These are phyloP conservation scores for Gossypium bickii DNA, from an alignment of 345 rosid species.

Conservation along the genomic window DNA sequence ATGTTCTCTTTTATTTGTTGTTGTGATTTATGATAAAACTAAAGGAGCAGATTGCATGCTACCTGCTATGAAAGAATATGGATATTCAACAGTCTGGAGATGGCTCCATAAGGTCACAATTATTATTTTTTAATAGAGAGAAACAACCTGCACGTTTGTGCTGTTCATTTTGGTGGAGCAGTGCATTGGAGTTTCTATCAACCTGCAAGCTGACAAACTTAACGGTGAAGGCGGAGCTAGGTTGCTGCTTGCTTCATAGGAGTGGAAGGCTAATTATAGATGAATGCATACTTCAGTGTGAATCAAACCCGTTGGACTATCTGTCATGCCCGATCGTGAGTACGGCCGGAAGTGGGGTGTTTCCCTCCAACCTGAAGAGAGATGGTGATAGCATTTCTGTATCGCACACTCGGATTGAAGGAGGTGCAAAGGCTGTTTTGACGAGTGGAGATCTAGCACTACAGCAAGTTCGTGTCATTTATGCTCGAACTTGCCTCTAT, in stretches of 20 bases:
- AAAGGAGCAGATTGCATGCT: not conserved
- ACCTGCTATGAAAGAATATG: not conserved
- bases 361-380: conserved; percentile 33
- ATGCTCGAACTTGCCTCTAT: conserved; percentile 25
- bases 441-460: conserved; percentile 70
- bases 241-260: conserved; percentile 89
- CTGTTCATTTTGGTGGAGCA: conserved; percentile 33
- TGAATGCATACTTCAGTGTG: conserved; percentile 86
- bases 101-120: conserved; percentile 13
- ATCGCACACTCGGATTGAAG: conserved; percentile 73
- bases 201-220: conserved; percentile 53
- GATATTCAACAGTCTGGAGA: conserved; percentile 2
- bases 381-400: not conserved
- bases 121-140: not conserved
- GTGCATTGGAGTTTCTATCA: conserved; percentile 58
- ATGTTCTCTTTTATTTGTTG: not conserved
- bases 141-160: conserved; percentile 14
- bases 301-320: conserved; percentile 71
- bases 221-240: conserved; percentile 87
- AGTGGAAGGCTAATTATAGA: conserved; percentile 87
- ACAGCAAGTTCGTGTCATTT: conserved; percentile 89
- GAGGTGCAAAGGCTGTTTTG: conserved; percentile 83
- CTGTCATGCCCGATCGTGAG: conserved; percentile 85
- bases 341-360: conserved; percentile 45
- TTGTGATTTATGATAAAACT: conserved; percentile 7